phyloP scores from a whole-genome alignment of 495 filamentous ascomycete genomes.

The Schizothecium vesticola region DNA sequence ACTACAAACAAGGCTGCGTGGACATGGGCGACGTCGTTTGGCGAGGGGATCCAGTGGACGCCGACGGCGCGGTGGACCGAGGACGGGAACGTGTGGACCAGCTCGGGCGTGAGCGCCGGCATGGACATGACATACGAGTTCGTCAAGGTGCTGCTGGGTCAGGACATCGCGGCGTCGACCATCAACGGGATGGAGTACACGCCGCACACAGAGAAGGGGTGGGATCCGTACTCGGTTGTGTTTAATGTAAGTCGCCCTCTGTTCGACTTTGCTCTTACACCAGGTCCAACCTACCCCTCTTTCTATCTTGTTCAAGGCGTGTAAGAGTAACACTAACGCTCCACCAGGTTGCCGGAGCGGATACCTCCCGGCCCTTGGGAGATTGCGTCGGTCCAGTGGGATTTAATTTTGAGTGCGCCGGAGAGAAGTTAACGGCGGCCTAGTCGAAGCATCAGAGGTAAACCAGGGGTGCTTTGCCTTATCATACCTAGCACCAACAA shows the following conservation, averaged over 20 bases:
- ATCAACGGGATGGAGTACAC: constrained; percentile 10
- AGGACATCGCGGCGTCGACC: neutral
- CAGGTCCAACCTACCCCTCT: no score
- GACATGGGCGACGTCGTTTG: constrained; percentile 24
- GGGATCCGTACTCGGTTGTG: constrained; percentile 10
- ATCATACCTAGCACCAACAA: no score
- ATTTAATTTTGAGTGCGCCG: neutral
- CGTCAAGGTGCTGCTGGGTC: neutral
- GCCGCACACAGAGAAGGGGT: constrained; percentile 2
- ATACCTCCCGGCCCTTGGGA: neutral
- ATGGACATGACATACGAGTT: constrained; percentile 9
- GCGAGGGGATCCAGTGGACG: constrained; percentile 20
- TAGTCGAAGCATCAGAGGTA: no score
- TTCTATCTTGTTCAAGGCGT: no score
- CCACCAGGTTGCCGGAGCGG: neutral
- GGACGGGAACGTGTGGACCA: constrained; percentile 27
- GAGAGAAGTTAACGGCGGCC: neutral
- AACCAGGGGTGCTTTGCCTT: no score
- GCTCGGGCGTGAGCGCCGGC: constrained; percentile 7
- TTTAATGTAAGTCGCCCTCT: neutral
- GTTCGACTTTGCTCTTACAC: no score
- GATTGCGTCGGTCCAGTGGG: neutral
- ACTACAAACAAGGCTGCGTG: constrained; percentile 58
- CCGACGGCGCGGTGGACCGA: constrained; percentile 24
- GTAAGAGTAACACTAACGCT: neutral